Base-by-base conservation (phyloP, 2,329 filamentous ascomycete genomes). In the Pseudocercospora eumusae region DNA sequence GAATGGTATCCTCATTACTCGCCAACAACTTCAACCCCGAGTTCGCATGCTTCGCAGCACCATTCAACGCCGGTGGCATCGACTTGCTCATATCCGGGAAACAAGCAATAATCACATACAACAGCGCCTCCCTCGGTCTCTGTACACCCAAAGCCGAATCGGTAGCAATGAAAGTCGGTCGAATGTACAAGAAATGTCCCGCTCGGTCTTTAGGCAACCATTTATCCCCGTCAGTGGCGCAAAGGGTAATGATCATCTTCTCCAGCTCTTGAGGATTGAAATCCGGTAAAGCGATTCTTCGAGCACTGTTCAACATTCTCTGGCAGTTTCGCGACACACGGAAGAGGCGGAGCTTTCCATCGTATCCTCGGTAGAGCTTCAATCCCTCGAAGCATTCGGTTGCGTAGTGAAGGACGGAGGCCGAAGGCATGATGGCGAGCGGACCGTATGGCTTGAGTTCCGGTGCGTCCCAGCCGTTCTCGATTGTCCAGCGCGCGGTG, bases 351-450 rank as follows among this genome's bases (percentile, higher is more conserved):
- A 93, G 83, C 70, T 84, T 84, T 70, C 88, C 88, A 75, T 93
- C 89, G 68, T 84, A 77, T 74, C 87, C 79, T 73, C 85, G 87
- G 75, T 86, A 86, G 50, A 86, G 85, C 78, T 96, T 96, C 79
- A 88, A 82, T 11, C 92, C 92, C 78, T 96, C 92, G 79, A 96
- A 96, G 77, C 92, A 96, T 77, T 93, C 89, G 53, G 91, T 96
- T 10, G 91, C 92, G 78, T 96, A 96, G 82, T 96, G 92, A 63
- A 96, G 83, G 64, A 88, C 87, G 3, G 87, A 90, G 13, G 91
- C 90, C 4, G 89, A 93, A 36, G 92, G 92, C 80, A 91, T 89
- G 71, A 96, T 86, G 65, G 83, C 83, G 57, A 96, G 79, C 10
- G 90, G 88, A 0, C 90, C 89, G 76, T 91, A 95, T 25, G 91